Evolutionary conservation across 2,329 filamentous ascomycete species (phyloP).

Genomic region (Monosporascus sp.): DNA sequence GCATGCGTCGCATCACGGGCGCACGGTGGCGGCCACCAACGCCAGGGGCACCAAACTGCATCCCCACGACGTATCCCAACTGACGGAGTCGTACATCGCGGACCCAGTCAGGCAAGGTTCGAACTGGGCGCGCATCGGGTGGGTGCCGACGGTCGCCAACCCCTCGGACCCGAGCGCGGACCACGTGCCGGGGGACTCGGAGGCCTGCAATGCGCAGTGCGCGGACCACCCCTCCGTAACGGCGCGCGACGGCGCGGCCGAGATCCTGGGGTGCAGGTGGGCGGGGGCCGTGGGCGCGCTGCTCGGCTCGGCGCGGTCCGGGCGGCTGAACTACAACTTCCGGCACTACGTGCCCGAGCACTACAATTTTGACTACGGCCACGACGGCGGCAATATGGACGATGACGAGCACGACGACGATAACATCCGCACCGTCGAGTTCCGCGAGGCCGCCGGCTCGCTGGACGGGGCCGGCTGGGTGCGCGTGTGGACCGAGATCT

Average conservation of each 20-base stretch:
- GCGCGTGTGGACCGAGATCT: conserved; percentile 18
- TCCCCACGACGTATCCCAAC: conserved; percentile 9
- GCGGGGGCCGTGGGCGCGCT: conserved; percentile 17
- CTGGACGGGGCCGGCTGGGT: conserved; percentile 30
- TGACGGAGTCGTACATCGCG: conserved; percentile 6
- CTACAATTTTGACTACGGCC: not conserved
- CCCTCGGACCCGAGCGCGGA: conserved; percentile 2
- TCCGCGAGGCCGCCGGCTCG: conserved; percentile 30
- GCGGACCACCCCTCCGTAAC: not conserved
- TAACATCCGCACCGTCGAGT: conserved; percentile 25
- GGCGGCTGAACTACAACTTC: conserved; percentile 21
- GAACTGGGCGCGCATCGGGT: conserved; percentile 10
- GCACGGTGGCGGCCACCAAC: not conserved
- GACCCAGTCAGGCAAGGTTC: not conserved
- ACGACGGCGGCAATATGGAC: not conserved
- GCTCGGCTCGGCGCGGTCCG: not conserved
- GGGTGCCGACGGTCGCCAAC: conserved; percentile 6
- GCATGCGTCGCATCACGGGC: not conserved
- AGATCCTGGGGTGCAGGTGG: conserved; percentile 20
- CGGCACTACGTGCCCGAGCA: conserved; percentile 4
- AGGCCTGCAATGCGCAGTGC: not conserved
- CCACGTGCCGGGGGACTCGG: not conserved
- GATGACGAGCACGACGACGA: not conserved
- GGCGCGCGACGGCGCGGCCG: conserved; percentile 9
- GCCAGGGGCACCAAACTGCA: conserved; percentile 6